Conservation (phyloP, 2,329 filamentous ascomycete genomes). For the Juglanconis oblonga region DNA sequence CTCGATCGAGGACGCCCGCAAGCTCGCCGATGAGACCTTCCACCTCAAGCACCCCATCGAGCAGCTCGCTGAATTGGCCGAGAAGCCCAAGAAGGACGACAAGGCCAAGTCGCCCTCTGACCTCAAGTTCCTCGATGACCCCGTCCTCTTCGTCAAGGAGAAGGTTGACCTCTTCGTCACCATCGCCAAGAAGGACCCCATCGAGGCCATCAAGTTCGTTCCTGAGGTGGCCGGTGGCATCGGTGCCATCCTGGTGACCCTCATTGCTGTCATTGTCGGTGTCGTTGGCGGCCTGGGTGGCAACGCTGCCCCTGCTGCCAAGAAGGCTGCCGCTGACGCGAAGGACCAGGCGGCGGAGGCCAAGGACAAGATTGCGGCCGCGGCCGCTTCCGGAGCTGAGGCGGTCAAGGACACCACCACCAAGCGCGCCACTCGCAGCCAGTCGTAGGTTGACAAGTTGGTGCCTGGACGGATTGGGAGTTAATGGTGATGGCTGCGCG, state of each 20-base stretch:
- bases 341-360: conserved; percentile 74
- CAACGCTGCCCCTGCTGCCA: conserved; percentile 65
- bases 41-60: conserved; percentile 83
- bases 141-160: conserved; percentile 82
- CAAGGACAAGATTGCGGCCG: conserved; percentile 68
- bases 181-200: conserved; percentile 75
- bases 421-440: conserved; percentile 58
- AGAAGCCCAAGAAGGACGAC: conserved; percentile 69
- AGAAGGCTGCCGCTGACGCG: conserved; percentile 64
- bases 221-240: conserved; percentile 86
- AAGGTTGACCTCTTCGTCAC: conserved; percentile 89
- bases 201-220: conserved; percentile 83
- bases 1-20: conserved; percentile 87
- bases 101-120: conserved; percentile 69
- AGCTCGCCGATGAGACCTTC: conserved; percentile 86
- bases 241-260: conserved; percentile 64
- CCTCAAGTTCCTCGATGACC: conserved; percentile 88
- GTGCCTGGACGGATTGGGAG: conserved; percentile 12
- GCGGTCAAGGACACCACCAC: conserved; percentile 71
- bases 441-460: conserved; percentile 39
- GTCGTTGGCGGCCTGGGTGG: conserved; percentile 58
- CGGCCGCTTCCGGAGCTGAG: conserved; percentile 61
- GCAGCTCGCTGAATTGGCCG: conserved; percentile 73
- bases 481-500: conserved; percentile 2
- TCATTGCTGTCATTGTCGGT: conserved; percentile 68